Evolutionary conservation across 2,329 filamentous ascomycete genomes (phyloP).

Genomic region (Alternaria sp.): DNA sequence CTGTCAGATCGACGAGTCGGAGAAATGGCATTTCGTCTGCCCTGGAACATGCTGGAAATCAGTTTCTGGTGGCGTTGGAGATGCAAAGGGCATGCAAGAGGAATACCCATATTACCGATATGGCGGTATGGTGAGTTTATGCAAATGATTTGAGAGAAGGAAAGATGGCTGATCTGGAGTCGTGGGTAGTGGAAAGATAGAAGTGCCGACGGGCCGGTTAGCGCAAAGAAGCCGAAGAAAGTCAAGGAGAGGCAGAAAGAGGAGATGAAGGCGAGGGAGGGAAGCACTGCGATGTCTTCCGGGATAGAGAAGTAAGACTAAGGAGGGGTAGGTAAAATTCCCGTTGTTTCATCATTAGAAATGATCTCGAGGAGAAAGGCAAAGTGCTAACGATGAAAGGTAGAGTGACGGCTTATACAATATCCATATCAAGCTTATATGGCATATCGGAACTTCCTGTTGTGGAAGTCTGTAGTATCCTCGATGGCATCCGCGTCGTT

Average conservation of each 20-base stretch:
- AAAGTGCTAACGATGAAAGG: not conserved
- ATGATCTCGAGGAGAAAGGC: not conserved
- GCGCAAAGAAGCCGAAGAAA: constrained; percentile 53
- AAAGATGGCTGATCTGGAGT: constrained; percentile 14
- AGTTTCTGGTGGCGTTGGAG: constrained; percentile 55
- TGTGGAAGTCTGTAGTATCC: constrained; percentile 11
- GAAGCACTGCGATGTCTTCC: not conserved
- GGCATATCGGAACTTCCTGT: constrained; percentile 9
- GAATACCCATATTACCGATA: constrained; percentile 35
- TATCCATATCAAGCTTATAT: not conserved
- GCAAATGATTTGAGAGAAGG: not conserved
- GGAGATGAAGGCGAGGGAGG: constrained; percentile 13
- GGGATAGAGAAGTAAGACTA: not conserved
- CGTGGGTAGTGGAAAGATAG: constrained; percentile 50
- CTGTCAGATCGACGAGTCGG: constrained; percentile 53
- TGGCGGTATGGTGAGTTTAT: constrained; percentile 47
- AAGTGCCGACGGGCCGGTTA: constrained; percentile 52
- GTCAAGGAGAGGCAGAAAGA: constrained; percentile 47
- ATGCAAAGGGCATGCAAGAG: constrained; percentile 40
- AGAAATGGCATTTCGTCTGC: constrained; percentile 56
- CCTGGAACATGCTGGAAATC: constrained; percentile 54
- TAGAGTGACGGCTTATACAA: not conserved
- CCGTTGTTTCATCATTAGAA: not conserved
- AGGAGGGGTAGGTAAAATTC: not conserved
- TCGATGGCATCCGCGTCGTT: constrained; percentile 1